Percentiles rank a stretch among this genome's conserved stretches.
Conservation (phyloP, 2,329 filamentous ascomycete species). For the Stromatinia cepivora region DNA sequence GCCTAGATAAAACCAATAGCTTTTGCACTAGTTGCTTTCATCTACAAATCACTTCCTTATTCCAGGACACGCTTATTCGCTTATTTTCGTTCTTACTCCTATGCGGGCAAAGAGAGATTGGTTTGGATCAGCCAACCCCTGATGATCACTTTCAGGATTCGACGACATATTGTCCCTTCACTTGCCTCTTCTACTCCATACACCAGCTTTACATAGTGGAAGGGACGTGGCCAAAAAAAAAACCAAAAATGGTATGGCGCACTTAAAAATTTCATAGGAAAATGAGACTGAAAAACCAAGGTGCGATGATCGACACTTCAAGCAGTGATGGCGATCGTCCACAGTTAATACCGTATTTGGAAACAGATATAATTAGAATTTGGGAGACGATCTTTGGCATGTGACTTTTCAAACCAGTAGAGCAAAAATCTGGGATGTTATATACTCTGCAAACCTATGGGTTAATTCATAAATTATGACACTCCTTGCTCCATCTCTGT, state of each 20-base stretch:
- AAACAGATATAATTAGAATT: neutral
- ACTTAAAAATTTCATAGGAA: no score
- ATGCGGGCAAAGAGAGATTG: neutral
- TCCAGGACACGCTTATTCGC: neutral
- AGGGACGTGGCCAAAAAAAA: no score
- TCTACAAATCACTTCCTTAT: neutral
- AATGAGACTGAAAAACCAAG: neutral
- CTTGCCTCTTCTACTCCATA: neutral
- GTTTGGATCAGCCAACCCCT: neutral
- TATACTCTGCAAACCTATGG: neutral
- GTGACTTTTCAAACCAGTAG: neutral
- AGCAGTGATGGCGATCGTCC: neutral
- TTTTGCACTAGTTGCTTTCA: neutral
- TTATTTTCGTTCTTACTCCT: neutral
- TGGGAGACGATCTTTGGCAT: no score
- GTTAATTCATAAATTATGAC: neutral
- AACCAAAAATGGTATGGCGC: no score
- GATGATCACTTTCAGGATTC: no score
- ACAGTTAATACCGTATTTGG: neutral
- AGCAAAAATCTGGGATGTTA: neutral
- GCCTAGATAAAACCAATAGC: neutral
- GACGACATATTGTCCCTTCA: neutral
- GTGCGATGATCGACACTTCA: neutral
- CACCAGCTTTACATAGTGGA: no score
- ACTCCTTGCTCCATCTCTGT: neutral